Evolutionary conservation across 2,329 filamentous ascomycete species (phyloP).

Genomic region (Moelleriella libera): DNA sequence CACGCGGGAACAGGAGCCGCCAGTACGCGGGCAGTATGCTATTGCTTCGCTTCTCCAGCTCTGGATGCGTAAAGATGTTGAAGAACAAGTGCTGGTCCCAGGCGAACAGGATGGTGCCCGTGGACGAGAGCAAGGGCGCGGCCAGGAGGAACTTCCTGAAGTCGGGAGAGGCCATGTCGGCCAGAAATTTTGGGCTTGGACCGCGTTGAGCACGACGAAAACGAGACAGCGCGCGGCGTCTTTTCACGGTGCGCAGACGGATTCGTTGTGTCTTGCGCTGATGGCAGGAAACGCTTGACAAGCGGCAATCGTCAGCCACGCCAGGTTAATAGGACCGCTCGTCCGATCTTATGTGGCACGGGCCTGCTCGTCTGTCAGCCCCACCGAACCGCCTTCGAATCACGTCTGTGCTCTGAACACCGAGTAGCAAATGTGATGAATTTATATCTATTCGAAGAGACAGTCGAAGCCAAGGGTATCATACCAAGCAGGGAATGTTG

Average conservation of each 20-base stretch:
- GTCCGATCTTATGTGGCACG: too few relatives aligned
- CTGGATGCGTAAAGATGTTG: constrained; percentile 16
- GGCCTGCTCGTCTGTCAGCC: too few relatives aligned
- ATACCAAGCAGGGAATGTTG: background rate
- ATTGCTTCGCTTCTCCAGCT: constrained; percentile 16
- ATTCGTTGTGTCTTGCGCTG: too few relatives aligned
- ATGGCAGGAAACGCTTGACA: too few relatives aligned
- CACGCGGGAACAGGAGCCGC: constrained; percentile 22
- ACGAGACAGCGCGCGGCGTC: too few relatives aligned
- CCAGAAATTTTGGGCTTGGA: background rate
- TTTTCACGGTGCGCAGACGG: too few relatives aligned
- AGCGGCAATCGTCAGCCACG: too few relatives aligned
- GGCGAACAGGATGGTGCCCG: constrained; percentile 29
- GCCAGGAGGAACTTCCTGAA: constrained; percentile 23
- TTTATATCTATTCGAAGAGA: background rate
- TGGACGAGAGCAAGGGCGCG: constrained; percentile 31
- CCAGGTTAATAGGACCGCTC: too few relatives aligned
- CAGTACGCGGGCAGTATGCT: constrained; percentile 28
- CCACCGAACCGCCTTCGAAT: too few relatives aligned
- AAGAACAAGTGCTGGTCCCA: constrained; percentile 30
- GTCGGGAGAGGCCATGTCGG: constrained; percentile 16
- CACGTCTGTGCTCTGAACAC: too few relatives aligned
- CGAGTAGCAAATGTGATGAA: background rate
- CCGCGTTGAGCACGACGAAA: background rate
- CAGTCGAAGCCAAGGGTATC: background rate